Conservation (phyloP, 441 rosid genomes). For the Syzygium syzygioides region DNA sequence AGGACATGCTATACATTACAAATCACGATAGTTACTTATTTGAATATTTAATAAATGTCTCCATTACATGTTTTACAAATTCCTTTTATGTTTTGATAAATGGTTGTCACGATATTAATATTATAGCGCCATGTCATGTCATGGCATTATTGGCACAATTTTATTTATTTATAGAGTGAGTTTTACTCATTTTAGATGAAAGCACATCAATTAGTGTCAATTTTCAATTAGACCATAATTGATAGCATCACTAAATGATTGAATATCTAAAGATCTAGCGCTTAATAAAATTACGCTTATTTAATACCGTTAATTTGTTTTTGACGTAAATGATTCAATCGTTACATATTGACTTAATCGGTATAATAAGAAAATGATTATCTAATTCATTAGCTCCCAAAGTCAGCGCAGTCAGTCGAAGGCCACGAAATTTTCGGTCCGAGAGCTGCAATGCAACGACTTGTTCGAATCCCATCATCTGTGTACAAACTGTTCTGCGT, state of each 20-base stretch:
- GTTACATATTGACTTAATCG: neutral
- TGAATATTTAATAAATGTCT: rapidly evolving
- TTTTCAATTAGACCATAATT: neutral
- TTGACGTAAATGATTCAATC: neutral
- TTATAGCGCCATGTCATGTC: neutral
- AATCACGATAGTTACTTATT: neutral
- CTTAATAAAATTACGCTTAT: neutral
- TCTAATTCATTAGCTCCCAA: neutral
- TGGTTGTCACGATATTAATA: rapidly evolving
- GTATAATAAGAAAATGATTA: neutral
- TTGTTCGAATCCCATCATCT: neutral
- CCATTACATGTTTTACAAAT: neutral
- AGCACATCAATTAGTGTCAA: neutral
- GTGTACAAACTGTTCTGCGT: too few relatives aligned
- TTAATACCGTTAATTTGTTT: neutral
- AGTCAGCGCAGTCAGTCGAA: neutral
- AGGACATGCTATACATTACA: neutral
- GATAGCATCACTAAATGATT: neutral
- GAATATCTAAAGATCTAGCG: neutral
- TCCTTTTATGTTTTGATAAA: neutral
- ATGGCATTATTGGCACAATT: rapidly evolving
- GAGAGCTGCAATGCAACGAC: too few relatives aligned
- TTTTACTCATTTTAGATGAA: neutral
- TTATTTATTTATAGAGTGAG: neutral
- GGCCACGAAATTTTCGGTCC: neutral